These are phyloP conservation scores for Candida railenensis DNA, from an alignment of 805 yeast species.

Conservation along the genomic window DNA sequence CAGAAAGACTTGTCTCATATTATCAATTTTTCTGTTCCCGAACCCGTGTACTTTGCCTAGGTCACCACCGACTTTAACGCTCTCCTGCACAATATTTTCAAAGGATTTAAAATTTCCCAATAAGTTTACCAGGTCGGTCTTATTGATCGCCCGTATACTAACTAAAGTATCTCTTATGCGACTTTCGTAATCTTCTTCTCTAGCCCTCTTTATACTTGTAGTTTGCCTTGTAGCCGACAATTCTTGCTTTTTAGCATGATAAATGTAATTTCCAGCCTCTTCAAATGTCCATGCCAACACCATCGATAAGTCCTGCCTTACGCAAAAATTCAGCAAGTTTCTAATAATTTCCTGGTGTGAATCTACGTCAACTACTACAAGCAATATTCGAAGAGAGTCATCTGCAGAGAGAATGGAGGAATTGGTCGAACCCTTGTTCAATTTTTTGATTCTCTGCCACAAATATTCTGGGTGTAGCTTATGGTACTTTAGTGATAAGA, in stretches of 20 bases:
- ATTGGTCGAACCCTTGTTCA: slow-evolving; percentile 31
- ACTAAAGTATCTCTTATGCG: slow-evolving; percentile 46
- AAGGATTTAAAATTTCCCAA: slow-evolving; percentile 49
- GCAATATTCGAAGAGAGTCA: slow-evolving; percentile 49
- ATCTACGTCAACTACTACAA: slow-evolving; percentile 66
- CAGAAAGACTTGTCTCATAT: slow-evolving; percentile 38
- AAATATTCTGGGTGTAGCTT: slow-evolving; percentile 76
- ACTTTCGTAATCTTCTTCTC: slow-evolving; percentile 44
- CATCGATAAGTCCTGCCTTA: slow-evolving; percentile 49
- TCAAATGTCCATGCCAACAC: slow-evolving; percentile 54
- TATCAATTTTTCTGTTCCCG: slow-evolving; percentile 45
- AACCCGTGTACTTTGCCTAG: slow-evolving; percentile 41
- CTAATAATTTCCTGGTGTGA: slow-evolving; percentile 50
- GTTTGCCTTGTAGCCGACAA: slow-evolving; percentile 20
- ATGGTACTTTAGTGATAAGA: slow-evolving; percentile 69
- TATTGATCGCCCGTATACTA: slow-evolving; percentile 46
- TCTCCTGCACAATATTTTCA: slow-evolving; percentile 34
- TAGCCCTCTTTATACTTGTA: slow-evolving; percentile 39
- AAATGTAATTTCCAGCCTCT: slow-evolving; percentile 45
- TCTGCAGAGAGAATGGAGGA: slow-evolving; percentile 13
- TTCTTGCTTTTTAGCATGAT: slow-evolving; percentile 36
- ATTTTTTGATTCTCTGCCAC: slow-evolving; percentile 49
- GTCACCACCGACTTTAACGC: slow-evolving; percentile 12
- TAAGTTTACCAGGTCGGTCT: slow-evolving; percentile 52
- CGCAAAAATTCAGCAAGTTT: slow-evolving; percentile 46